Evolutionary conservation across 169 alveolate species (phyloP), one percentile per base, ranked within the genome.

Genomic region (Hepatocystis sp.): DNA sequence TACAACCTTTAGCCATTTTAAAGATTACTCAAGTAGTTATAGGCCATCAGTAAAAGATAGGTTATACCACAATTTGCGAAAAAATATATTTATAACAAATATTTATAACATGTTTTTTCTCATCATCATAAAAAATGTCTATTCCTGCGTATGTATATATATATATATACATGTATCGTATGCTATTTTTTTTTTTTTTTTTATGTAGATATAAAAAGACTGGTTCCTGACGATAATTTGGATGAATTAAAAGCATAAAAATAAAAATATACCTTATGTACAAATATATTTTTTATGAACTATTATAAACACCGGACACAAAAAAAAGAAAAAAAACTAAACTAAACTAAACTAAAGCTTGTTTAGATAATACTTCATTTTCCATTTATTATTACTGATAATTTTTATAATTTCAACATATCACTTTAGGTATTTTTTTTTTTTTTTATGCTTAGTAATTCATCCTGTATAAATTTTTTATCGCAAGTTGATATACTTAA

Each of bases 41-140:
- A 71, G 76, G 86, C 86, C 86, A 30, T 71, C 86, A 8, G 15
- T 71, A 71, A 71, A 64, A 36, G 46, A 71, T 52, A 71, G 86
- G 86, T 71, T 40, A 56, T 15, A 7, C 49, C 21, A 36, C 25
- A 40, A 44, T 34, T 19, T 4, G 44, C 19, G 30, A 4, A 25
- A 28, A 44, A 65, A 65, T 67, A 44, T n/a, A 51, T 17, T 28
- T 42, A 49, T 36, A 44, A 65, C 34, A 32, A 21, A 34, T 4
- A 23, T 32, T 13, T 23, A 44, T 34, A 65, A n/a, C n/a, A n/a
- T n/a, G n/a, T n/a, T n/a, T n/a, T n/a, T n/a, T n/a, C n/a, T n/a
- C n/a, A n/a, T n/a, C n/a, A n/a, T n/a, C n/a, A n/a, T n/a, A n/a
- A n/a, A n/a, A n/a, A n/a, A n/a, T n/a, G n/a, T 34, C 25, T 46